These are phyloP conservation scores for Thielaviopsis musarum DNA, from an alignment of 2,329 filamentous ascomycete genomes.

Conservation along the genomic window DNA sequence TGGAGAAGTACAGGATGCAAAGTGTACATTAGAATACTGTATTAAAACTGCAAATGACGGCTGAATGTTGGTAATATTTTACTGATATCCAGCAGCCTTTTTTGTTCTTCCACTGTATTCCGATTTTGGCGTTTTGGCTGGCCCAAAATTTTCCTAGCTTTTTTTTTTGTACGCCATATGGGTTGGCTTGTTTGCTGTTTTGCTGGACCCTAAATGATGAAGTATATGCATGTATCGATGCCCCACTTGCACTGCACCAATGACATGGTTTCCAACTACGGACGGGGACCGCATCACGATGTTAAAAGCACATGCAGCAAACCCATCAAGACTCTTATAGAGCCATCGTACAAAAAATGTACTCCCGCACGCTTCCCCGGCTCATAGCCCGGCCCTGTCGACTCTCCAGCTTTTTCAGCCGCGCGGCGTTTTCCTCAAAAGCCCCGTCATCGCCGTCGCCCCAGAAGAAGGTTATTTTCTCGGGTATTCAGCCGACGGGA, in stretches of 20 bases:
- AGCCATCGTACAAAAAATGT: no score
- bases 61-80: no score
- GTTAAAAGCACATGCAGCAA: no score
- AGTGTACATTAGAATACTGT: constrained; percentile 1
- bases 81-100: neutral
- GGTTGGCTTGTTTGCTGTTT: no score
- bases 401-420: no score
- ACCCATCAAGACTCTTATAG: no score
- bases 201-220: no score
- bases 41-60: no score
- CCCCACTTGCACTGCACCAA: constrained; percentile 7
- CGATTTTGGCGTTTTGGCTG: neutral
- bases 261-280: no score
- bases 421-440: constrained; percentile 1
- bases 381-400: no score
- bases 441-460: constrained; percentile 13
- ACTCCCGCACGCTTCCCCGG: no score
- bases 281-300: no score
- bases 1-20: neutral
- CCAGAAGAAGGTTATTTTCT: constrained; percentile 49
- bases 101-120: neutral
- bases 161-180: neutral
- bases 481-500: constrained; percentile 91
- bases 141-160: neutral
- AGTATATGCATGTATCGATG: neutral